Conservation (phyloP, 768 basidiomycete genomes). For the Pleurotus tuber-regium region DNA sequence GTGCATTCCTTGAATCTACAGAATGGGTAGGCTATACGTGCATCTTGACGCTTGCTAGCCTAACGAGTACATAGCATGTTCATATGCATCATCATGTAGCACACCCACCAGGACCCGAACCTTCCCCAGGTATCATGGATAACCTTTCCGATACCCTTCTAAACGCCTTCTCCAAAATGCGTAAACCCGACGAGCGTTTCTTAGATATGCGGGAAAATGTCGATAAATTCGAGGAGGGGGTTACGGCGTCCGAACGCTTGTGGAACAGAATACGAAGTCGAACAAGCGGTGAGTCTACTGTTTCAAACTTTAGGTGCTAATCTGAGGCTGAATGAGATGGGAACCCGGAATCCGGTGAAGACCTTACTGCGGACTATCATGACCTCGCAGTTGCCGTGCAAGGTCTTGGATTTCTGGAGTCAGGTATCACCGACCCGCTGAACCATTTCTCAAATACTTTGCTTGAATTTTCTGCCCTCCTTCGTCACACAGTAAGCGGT, state of each 20-base stretch:
- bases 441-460: slow-evolving; percentile 97
- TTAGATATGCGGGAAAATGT: slow-evolving; percentile 87
- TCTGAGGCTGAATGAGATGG: slow-evolving; percentile 89
- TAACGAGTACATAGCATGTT: slow-evolving; percentile 62
- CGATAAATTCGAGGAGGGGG: slow-evolving; percentile 96
- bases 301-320: slow-evolving; percentile 21
- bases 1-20: slow-evolving; percentile 92
- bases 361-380: slow-evolving; percentile 96
- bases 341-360: slow-evolving; percentile 79
- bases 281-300: slow-evolving; percentile 74
- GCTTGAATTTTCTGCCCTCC: slow-evolving; percentile 88
- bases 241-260: slow-evolving; percentile 75
- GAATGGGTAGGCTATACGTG: slow-evolving; percentile 80
- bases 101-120: slow-evolving; percentile 85
- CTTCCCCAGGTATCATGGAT: slow-evolving; percentile 80
- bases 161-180: slow-evolving; percentile 93
- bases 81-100: slow-evolving; percentile 96
- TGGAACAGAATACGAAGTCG: slow-evolving; percentile 77
- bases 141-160: slow-evolving; percentile 94
- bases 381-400: slow-evolving; percentile 95
- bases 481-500: slow-evolving; percentile 73
- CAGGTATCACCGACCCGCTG: slow-evolving; percentile 96
- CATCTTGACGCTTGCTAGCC: background rate
- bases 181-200: slow-evolving; percentile 97
- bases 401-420: slow-evolving; percentile 96